Evolutionary conservation across 2,329 filamentous ascomycete species (phyloP), one percentile per base, ranked within the genome.

Genomic region (Coleophoma eucalyptorum): DNA sequence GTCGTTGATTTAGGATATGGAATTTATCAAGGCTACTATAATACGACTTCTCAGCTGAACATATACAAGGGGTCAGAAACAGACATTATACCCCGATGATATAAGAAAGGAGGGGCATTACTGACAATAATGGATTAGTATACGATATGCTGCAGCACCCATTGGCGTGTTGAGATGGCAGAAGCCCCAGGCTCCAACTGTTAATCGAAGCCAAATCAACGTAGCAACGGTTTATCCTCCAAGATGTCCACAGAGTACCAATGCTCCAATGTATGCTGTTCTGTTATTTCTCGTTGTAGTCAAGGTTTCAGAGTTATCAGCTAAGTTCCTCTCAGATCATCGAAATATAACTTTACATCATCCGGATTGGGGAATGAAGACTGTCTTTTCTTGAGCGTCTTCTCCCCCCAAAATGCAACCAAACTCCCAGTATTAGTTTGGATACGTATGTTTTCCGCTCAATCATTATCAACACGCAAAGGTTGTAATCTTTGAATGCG

Each of bases 1-100:
- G 43, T 45, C 7, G 72, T 77, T 19, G 68, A 78, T 54, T 58
- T 78, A 1, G 74, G 68, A 8, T 79, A 79, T 50, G 67, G 67
- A 8, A 62, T 64, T 18, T 79, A 79, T 53, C 61, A 71, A 52
- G 76, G 75, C 10, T 65, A 62, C 33, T 64, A 69, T 38, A 67
- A 77, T 53, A 18, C 61, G 4, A 64, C 66, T 0, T 68, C 62
- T 10, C 65, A 66, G 2, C 46, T 77, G 10, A 76, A 78, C 50
- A 61, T 69, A 26, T 78, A 69, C 65, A 73, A 69, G 60, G 73
- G 75, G 74, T 73, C 65, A 43, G 52, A 35, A n/a, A 18, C 18
- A 10, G 31, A 43, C 40, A 20, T 46, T 18, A 15, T 43, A n/a
- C n/a, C 15, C 13, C 37, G 31, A 31, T 32, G 5, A 18, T 3